These are phyloP conservation scores for Lindgomyces ingoldianus DNA, from an alignment of 495 filamentous ascomycete species.

Conservation along the genomic window DNA sequence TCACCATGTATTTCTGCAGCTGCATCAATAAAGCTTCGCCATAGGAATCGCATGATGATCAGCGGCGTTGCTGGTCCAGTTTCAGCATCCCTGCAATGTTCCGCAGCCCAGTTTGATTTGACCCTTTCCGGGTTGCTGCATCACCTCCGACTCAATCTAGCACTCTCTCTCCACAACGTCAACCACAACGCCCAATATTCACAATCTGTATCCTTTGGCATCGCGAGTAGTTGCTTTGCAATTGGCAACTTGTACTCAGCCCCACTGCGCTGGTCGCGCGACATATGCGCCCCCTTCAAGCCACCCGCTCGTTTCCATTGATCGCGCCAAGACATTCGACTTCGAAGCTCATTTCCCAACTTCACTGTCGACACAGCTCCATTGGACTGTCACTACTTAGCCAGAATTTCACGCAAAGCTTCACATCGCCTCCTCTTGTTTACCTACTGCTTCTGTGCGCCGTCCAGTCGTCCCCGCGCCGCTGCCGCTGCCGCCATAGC, in stretches of 20 bases:
- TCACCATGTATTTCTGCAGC: background rate
- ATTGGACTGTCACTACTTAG: conserved; percentile 7
- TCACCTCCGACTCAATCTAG: background rate
- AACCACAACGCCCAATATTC: background rate
- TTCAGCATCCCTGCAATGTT: background rate
- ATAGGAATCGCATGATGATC: background rate
- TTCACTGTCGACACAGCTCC: conserved; percentile 7
- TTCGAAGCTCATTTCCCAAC: conserved; percentile 34
- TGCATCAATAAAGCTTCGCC: background rate
- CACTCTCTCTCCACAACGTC: background rate
- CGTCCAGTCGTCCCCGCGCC: background rate
- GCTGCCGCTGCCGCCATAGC: background rate
- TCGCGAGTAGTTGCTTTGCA: background rate
- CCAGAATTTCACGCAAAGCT: background rate
- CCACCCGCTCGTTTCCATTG: conserved; percentile 18
- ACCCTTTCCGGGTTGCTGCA: background rate
- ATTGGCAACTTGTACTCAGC: background rate
- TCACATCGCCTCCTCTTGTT: background rate
- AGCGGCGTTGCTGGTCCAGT: background rate
- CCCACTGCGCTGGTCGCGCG: background rate
- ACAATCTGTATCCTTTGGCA: background rate
- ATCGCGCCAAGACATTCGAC: conserved; percentile 31
- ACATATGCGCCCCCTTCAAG: conserved; percentile 1
- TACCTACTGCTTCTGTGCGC: background rate
- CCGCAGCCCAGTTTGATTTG: background rate